Evolutionary conservation across 768 basidiomycete genomes (phyloP).

Genomic region (Fomitopsis pulvina): DNA sequence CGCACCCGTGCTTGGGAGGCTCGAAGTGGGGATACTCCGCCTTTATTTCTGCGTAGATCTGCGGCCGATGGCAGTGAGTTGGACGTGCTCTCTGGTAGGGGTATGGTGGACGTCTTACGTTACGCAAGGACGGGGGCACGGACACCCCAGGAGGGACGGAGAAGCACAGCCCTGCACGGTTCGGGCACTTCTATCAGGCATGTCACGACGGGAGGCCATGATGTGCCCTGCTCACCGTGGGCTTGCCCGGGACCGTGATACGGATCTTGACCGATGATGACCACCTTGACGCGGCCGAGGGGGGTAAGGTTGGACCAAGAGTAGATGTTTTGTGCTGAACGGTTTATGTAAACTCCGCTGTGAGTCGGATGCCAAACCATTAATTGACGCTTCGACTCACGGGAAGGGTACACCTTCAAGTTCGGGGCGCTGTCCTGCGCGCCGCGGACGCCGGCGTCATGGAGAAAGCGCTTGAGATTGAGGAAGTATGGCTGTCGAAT

Average conservation of each 20-base stretch:
- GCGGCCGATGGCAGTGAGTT: conserved; percentile 1
- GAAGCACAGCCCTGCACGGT: conserved; percentile 67
- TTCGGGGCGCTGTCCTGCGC: conserved; percentile 37
- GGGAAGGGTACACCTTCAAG: conserved; percentile 69
- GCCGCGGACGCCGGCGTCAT: conserved; percentile 55
- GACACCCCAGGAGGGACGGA: conserved; percentile 77
- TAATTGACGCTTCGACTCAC: conserved; percentile 36
- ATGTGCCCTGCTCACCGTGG: conserved; percentile 50
- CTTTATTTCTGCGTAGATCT: conserved; percentile 88
- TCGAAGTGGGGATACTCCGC: conserved; percentile 76
- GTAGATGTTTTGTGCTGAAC: conserved; percentile 74
- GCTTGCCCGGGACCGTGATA: conserved; percentile 80
- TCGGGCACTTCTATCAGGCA: conserved; percentile 1
- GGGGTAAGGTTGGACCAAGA: conserved; percentile 84
- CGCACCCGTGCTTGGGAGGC: conserved; percentile 80
- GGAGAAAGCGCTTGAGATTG: conserved; percentile 61
- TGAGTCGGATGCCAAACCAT: background rate
- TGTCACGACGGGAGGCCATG: background rate
- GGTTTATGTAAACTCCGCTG: background rate
- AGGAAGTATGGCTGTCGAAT: conserved; percentile 75
- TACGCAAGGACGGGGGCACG: conserved; percentile 77
- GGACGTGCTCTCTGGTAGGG: background rate
- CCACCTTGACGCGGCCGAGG: conserved; percentile 76
- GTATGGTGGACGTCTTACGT: conserved; percentile 39
- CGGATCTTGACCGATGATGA: conserved; percentile 89